phyloP scores from a whole-genome alignment of 371 early-diverging fungal species.

The Mortierella sp. region DNA sequence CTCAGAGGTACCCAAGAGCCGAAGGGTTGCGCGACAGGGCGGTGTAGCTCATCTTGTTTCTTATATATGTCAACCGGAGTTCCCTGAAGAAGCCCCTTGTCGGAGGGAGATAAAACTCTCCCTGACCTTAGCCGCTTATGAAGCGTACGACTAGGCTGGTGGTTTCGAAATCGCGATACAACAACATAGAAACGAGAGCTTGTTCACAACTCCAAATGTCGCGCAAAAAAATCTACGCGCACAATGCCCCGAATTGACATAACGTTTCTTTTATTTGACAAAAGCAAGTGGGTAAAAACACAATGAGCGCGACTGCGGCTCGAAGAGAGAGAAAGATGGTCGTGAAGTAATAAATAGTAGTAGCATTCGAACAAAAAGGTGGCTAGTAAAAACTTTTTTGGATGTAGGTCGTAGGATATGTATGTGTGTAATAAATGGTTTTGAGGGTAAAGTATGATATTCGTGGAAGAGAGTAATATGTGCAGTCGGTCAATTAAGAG shows the following conservation, averaged over 20 bases:
- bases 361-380: constrained; percentile 3
- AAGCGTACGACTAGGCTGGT: too few relatives aligned
- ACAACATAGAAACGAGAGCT: background rate
- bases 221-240: background rate
- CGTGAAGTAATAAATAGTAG: background rate
- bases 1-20: background rate
- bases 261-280: constrained; percentile 4
- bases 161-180: background rate
- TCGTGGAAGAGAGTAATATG: background rate
- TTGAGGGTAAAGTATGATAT: constrained; percentile 1
- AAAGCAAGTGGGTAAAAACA: constrained; percentile 2
- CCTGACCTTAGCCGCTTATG: background rate
- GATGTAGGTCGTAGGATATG: background rate
- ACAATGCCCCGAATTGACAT: background rate
- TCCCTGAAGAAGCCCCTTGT: background rate
- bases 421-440: background rate
- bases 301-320: background rate
- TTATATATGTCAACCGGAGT: background rate
- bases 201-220: background rate
- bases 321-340: background rate
- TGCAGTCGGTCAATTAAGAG: background rate
- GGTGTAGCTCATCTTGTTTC: background rate
- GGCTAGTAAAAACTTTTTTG: background rate
- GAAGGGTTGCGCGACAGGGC: background rate
- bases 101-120: background rate